A percentile compares a stretch with the other conserved stretches of the same genome.
Evolutionary conservation across 108 stramenopile species (phyloP).

Genomic region (Parietichytrium sp.): DNA sequence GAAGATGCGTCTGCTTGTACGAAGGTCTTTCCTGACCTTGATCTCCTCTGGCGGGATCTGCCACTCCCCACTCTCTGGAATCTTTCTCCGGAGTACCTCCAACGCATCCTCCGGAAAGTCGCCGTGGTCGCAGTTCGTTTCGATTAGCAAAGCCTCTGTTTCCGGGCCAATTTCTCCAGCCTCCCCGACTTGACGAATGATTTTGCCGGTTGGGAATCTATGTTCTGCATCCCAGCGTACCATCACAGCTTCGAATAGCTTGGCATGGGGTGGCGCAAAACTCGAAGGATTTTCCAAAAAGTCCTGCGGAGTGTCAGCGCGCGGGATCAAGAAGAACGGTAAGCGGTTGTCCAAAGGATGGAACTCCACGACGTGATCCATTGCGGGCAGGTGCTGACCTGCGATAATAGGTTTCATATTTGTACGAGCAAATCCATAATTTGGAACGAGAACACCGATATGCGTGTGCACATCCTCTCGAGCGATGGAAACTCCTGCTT

Average conservation of each 20-base stretch:
- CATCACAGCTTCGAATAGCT: slow-evolving; percentile 40
- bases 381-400: neutral
- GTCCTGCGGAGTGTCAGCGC: neutral
- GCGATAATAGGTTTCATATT: neutral
- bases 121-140: slow-evolving; percentile 80
- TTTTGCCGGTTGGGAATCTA: slow-evolving; percentile 74
- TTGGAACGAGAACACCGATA: slow-evolving; percentile 9
- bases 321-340: slow-evolving; percentile 48
- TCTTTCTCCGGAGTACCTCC: slow-evolving; percentile 66
- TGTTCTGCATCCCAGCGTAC: slow-evolving; percentile 58
- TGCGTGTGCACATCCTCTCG: neutral
- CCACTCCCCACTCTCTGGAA: slow-evolving; percentile 60
- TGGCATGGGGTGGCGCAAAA: slow-evolving; percentile 50
- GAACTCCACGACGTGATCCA: neutral
- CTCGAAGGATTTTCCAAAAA: slow-evolving; percentile 69
- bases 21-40: slow-evolving; percentile 7
- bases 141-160: slow-evolving; percentile 76
- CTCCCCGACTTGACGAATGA: slow-evolving; percentile 66
- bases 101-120: slow-evolving; percentile 74
- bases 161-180: slow-evolving; percentile 80
- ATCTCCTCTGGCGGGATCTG: slow-evolving; percentile 48
- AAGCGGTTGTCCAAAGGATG: slow-evolving; percentile 34
- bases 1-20: slow-evolving; percentile 49
- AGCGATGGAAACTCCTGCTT: neutral
- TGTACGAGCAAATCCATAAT: neutral